A percentile compares a stretch with the other conserved stretches of the same genome.
Evolutionary conservation across 805 yeast genomes (phyloP).

Genomic region (Pichia phayaonensis): DNA sequence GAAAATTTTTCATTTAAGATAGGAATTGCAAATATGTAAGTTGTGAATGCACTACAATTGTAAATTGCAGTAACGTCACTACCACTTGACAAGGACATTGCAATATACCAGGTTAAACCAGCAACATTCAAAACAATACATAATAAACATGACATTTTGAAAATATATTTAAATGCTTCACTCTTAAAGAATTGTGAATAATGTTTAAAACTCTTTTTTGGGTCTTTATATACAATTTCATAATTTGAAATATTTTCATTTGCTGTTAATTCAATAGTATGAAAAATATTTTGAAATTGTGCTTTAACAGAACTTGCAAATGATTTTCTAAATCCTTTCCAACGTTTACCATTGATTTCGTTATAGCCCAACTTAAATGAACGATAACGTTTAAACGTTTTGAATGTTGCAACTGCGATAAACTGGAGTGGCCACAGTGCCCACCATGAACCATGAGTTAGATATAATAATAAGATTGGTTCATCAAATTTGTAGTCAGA

Average conservation of each 20-base stretch:
- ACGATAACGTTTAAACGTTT: constrained; percentile 30
- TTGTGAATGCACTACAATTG: constrained; percentile 85
- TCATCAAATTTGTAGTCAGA: constrained; percentile 48
- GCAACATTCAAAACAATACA: constrained; percentile 61
- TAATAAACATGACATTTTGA: constrained; percentile 35
- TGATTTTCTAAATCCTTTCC: constrained; percentile 27
- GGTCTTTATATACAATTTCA: constrained; percentile 23
- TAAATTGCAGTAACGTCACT: constrained; percentile 86
- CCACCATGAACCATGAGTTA: constrained; percentile 79
- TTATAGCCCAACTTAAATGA: constrained; percentile 15
- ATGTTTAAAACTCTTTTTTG: constrained; percentile 20
- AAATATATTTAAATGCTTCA: constrained; percentile 43
- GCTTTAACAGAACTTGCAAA: constrained; percentile 32
- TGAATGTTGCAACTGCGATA: constrained; percentile 37
- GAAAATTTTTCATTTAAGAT: constrained; percentile 59
- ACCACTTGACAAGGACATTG: constrained; percentile 74
- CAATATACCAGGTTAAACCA: constrained; percentile 79
- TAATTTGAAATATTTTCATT: constrained; percentile 24
- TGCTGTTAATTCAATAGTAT: constrained; percentile 30
- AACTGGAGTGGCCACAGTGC: constrained; percentile 66
- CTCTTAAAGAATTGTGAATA: constrained; percentile 32
- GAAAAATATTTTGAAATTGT: constrained; percentile 36
- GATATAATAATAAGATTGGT: constrained; percentile 55
- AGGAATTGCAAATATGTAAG: constrained; percentile 76
- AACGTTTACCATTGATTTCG: constrained; percentile 18